Conservation (phyloP, 345 rosid species). For the Odontarrhena argentea region DNA sequence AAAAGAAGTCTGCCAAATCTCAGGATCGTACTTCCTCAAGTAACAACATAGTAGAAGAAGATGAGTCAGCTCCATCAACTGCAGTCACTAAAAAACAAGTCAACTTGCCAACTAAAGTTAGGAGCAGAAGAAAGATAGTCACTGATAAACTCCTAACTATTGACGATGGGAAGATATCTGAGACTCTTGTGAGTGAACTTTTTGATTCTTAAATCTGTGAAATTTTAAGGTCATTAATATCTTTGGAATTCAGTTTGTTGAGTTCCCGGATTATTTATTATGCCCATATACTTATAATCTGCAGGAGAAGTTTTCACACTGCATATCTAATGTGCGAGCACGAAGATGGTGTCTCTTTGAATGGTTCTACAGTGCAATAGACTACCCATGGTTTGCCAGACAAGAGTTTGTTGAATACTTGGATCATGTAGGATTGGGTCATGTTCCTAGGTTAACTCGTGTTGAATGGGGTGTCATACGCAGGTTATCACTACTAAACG, state of each 20-base stretch:
- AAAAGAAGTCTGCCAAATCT: slow-evolving; percentile 54
- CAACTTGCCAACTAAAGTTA: slow-evolving; percentile 64
- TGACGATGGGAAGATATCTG: slow-evolving; percentile 42
- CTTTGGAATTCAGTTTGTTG: slow-evolving; percentile 35
- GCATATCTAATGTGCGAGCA: slow-evolving; percentile 54
- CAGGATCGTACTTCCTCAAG: slow-evolving; percentile 50
- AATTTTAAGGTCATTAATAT: slow-evolving; percentile 48
- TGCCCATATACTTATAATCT: slow-evolving; percentile 26
- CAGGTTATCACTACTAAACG: slow-evolving; percentile 48
- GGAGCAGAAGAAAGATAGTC: slow-evolving; percentile 67
- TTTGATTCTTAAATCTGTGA: slow-evolving; percentile 37
- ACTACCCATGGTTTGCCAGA: slow-evolving; percentile 90
- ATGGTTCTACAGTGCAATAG: slow-evolving; percentile 84
- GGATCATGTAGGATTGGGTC: slow-evolving; percentile 85
- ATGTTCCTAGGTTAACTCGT: slow-evolving; percentile 79
- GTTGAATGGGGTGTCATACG: slow-evolving; percentile 93
- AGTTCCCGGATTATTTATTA: slow-evolving; percentile 28
- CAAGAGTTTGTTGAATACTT: slow-evolving; percentile 86
- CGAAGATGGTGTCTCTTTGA: slow-evolving; percentile 75
- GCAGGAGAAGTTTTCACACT: slow-evolving; percentile 67
- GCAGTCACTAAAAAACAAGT: slow-evolving; percentile 47
- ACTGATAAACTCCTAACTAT: slow-evolving; percentile 46
- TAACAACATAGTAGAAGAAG: slow-evolving; percentile 51
- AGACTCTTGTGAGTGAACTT: slow-evolving; percentile 45
- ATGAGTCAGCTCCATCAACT: slow-evolving; percentile 51